Evolutionary conservation across 768 basidiomycete genomes (phyloP).

Genomic region (Neoboletus brunneissimus): DNA sequence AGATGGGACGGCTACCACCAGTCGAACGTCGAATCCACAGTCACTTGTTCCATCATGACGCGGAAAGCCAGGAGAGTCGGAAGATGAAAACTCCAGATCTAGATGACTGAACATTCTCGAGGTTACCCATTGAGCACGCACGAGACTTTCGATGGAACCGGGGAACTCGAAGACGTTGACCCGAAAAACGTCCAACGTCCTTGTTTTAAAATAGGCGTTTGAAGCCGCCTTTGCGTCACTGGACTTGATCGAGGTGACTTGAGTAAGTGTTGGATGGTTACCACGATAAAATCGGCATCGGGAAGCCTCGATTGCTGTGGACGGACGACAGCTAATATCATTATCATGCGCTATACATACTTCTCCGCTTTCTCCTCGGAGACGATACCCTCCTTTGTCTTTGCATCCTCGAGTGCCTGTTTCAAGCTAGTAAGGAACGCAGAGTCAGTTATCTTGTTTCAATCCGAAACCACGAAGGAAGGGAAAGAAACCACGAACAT

Average conservation of each 20-base stretch:
- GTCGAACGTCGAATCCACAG: too few species aligned
- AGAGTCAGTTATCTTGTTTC: background rate
- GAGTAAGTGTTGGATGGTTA: background rate
- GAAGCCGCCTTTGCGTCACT: too few species aligned
- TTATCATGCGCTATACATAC: background rate
- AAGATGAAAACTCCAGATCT: too few species aligned
- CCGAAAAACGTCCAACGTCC: too few species aligned
- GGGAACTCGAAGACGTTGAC: too few species aligned
- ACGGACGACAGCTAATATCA: background rate
- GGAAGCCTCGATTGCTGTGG: background rate
- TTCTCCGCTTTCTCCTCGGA: background rate
- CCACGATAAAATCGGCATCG: background rate
- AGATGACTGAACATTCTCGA: too few species aligned
- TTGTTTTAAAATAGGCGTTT: too few species aligned
- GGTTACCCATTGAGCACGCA: too few species aligned
- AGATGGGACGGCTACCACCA: too few species aligned
- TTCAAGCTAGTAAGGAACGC: constrained; percentile 2
- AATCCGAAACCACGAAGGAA: background rate
- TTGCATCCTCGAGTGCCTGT: background rate
- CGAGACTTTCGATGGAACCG: too few species aligned
- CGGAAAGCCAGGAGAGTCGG: too few species aligned
- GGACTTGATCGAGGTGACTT: background rate
- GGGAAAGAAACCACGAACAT: constrained; percentile 39
- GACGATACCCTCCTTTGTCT: background rate
- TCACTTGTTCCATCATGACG: too few species aligned